A percentile compares a stretch with the other conserved stretches of the same genome.
Conservation (phyloP, 306 rosid genomes). For the Styphnolobium japonicum region DNA sequence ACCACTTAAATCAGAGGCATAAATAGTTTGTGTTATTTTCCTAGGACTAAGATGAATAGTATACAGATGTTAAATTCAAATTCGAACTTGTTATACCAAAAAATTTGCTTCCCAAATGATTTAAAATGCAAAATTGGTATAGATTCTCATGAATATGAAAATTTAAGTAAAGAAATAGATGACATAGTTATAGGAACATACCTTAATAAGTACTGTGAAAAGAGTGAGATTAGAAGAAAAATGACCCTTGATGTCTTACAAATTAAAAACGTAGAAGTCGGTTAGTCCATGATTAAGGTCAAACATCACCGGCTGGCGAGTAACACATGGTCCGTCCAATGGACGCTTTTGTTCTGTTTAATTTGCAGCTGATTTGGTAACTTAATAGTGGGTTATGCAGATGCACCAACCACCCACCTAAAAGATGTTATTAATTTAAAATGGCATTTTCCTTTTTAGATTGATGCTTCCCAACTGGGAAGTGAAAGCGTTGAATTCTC, state of each 20-base stretch:
- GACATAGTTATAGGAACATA: not conserved
- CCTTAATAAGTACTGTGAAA: not conserved
- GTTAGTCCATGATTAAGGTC: constrained; percentile 11
- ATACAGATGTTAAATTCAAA: not conserved
- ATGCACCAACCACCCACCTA: not conserved
- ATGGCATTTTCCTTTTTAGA: not conserved
- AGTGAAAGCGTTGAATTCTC: not conserved
- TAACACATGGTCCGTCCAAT: not conserved
- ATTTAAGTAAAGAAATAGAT: not conserved
- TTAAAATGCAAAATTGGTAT: not conserved
- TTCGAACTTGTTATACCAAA: not conserved
- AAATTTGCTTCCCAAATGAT: not conserved
- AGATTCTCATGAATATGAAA: not conserved
- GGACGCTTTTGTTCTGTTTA: not conserved
- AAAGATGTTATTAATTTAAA: not conserved
- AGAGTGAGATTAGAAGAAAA: not conserved
- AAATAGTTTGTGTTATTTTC: not conserved
- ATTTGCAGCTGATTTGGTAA: not conserved
- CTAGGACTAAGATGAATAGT: not conserved
- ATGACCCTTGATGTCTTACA: not conserved
- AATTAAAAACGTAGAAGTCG: not conserved
- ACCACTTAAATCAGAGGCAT: not conserved
- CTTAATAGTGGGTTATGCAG: not conserved
- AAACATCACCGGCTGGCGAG: constrained; percentile 13
- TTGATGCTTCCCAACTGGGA: constrained; percentile 5